Percentiles rank a stretch among this genome's conserved stretches.
These are phyloP conservation scores for Pichia sp. DNA, from an alignment of 1,139 yeast genomes.

Conservation along the genomic window DNA sequence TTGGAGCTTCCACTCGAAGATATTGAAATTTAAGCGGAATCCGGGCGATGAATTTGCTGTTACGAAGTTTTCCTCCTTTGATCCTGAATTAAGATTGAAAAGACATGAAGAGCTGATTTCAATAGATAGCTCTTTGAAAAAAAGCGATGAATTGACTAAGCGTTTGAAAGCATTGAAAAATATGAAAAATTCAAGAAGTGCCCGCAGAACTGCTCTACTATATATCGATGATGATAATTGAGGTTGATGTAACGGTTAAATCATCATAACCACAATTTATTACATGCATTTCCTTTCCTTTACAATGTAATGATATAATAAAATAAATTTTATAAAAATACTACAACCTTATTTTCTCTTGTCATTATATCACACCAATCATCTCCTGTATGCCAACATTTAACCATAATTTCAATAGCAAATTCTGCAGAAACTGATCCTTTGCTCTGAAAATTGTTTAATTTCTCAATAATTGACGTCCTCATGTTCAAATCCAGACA, in stretches of 20 bases:
- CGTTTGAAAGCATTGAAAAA: constrained; percentile 20
- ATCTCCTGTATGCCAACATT: constrained; percentile 50
- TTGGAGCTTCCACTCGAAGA: constrained; percentile 85
- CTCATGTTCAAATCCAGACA: constrained; percentile 31
- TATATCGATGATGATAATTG: constrained; percentile 16
- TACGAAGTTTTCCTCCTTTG: constrained; percentile 21
- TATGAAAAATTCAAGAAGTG: constrained; percentile 12
- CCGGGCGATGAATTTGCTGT: not conserved
- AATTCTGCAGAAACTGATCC: constrained; percentile 45
- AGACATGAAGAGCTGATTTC: constrained; percentile 25
- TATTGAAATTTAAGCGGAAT: constrained; percentile 50
- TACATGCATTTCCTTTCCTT: too few relatives aligned
- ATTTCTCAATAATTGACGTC: constrained; percentile 31
- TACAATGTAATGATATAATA: not conserved
- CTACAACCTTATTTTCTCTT: constrained; percentile 37
- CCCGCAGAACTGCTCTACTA: constrained; percentile 13
- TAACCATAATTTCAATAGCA: constrained; percentile 40
- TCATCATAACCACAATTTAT: too few relatives aligned
- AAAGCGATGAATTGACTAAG: constrained; percentile 17
- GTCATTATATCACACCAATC: constrained; percentile 50
- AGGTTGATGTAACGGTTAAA: not conserved
- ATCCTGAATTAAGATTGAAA: constrained; percentile 22
- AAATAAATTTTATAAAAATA: constrained; percentile 22
- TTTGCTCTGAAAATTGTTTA: constrained; percentile 30
- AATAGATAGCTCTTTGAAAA: constrained; percentile 22